These are phyloP conservation scores for Gypsophila paniculata DNA, from an alignment of 179 eudicot species.

Conservation along the genomic window DNA sequence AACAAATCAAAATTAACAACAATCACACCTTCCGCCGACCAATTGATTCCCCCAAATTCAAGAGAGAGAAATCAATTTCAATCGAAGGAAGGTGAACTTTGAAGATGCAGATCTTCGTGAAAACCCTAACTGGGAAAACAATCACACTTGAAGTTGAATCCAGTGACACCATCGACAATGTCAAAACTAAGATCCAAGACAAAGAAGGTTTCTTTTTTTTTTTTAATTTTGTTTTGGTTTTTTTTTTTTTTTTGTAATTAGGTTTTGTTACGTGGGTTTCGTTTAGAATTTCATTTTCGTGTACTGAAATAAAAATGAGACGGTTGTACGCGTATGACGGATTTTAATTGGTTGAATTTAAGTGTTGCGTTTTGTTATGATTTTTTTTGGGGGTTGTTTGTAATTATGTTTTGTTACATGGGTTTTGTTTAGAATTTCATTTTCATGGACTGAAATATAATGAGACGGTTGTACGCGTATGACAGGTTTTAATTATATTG, in stretches of 20 bases:
- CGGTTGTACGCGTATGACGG: too few relatives aligned
- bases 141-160: conserved; percentile 43
- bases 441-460: too few relatives aligned
- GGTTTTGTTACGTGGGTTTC: too few relatives aligned
- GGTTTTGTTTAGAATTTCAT: too few relatives aligned
- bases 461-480: too few relatives aligned
- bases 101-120: conserved; percentile 42
- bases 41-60: not conserved
- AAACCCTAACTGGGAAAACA: conserved; percentile 44
- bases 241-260: not conserved
- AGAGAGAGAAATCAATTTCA: conserved; percentile 2
- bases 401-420: too few relatives aligned
- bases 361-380: too few relatives aligned
- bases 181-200: conserved; percentile 43
- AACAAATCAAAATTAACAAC: too few relatives aligned
- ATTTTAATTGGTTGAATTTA: too few relatives aligned
- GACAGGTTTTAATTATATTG: too few relatives aligned
- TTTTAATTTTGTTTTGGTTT: not conserved
- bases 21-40: conserved; percentile 28
- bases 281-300: too few relatives aligned
- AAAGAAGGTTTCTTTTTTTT: conserved; percentile 29
- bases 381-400: not conserved
- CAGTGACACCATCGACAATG: conserved; percentile 42
- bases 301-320: too few relatives aligned
- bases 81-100: conserved; percentile 8